A percentile compares a stretch with the other conserved stretches of the same genome.
phyloP scores from a whole-genome alignment of 441 rosid species.

The Breynia disticha region DNA sequence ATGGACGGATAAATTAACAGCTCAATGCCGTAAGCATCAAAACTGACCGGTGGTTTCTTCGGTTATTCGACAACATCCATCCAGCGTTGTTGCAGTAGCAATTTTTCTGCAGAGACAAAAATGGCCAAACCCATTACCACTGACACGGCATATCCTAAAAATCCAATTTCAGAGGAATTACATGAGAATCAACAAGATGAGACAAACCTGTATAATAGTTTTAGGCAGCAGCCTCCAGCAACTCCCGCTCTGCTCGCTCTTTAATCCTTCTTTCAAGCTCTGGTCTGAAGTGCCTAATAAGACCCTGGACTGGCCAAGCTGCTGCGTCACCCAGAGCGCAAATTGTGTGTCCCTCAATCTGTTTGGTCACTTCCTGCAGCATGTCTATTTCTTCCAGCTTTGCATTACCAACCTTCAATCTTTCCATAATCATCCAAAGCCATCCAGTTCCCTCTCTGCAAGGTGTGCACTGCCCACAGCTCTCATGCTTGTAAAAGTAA shows the following conservation, averaged over 20 bases:
- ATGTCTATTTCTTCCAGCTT: slow-evolving; percentile 97
- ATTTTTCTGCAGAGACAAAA: slow-evolving; percentile 19
- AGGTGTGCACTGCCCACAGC: slow-evolving; percentile 98
- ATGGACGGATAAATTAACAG: no score
- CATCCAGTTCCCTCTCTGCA: slow-evolving; percentile 99
- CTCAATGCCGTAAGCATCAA: slow-evolving; percentile 6
- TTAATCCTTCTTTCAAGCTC: slow-evolving; percentile 95
- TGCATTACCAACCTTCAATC: slow-evolving; percentile 92
- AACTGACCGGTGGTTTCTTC: slow-evolving; percentile 15
- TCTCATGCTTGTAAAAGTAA: slow-evolving; percentile 98
- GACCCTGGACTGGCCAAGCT: slow-evolving; percentile 99
- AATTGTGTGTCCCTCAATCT: slow-evolving; percentile 98
- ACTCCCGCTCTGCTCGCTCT: slow-evolving; percentile 85
- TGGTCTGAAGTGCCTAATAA: slow-evolving; percentile 94
- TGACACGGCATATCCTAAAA: no score
- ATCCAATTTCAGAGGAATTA: background rate
- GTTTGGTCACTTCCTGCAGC: slow-evolving; percentile 98
- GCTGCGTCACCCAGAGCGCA: slow-evolving; percentile 99
- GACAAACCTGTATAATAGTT: slow-evolving; percentile 36
- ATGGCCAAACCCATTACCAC: background rate
- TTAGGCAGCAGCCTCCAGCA: slow-evolving; percentile 90
- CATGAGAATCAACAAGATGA: slow-evolving; percentile 1
- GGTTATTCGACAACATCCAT: slow-evolving; percentile 24
- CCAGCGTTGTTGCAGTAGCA: slow-evolving; percentile 6
- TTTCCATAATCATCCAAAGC: slow-evolving; percentile 99